A percentile compares a stretch with the other conserved stretches of the same genome.
phyloP scores from a whole-genome alignment of 2,329 filamentous ascomycete genomes.

The Xylariaceae sp. region DNA sequence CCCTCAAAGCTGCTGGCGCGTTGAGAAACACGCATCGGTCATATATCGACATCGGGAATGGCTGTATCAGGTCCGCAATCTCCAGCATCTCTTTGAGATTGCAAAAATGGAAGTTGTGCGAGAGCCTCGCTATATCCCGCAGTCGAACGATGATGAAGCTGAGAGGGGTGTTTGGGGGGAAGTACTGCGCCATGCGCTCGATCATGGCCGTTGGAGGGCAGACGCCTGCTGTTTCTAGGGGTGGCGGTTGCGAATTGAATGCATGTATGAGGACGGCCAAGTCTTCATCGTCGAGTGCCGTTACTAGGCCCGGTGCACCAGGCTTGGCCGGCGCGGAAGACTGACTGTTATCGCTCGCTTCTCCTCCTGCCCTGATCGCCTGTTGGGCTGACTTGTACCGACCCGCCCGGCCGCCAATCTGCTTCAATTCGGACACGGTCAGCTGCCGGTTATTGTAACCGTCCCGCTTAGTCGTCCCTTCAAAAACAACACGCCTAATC shows the following conservation, averaged over 20 bases:
- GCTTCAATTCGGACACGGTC: conserved; percentile 75
- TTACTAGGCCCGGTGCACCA: conserved; percentile 61
- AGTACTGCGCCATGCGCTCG: conserved; percentile 70
- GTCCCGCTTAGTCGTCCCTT: conserved; percentile 68
- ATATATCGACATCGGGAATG: conserved; percentile 60
- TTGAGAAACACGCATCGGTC: conserved; percentile 74
- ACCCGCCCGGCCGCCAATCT: conserved; percentile 89
- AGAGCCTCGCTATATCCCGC: conserved; percentile 60
- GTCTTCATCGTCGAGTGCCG: conserved; percentile 68
- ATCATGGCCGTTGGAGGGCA: conserved; percentile 66
- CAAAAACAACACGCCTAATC: conserved; percentile 87
- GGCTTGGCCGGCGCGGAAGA: no score
- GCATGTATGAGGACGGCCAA: conserved; percentile 55
- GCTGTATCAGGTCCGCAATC: conserved; percentile 70
- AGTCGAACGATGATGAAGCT: conserved; percentile 76
- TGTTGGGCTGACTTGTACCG: conserved; percentile 71
- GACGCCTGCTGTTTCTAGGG: conserved; percentile 67
- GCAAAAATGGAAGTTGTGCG: conserved; percentile 66
- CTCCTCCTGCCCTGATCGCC: conserved; percentile 34
- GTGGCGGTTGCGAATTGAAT: conserved; percentile 58
- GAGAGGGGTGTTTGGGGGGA: conserved; percentile 74
- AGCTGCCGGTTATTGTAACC: conserved; percentile 54
- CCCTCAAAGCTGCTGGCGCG: conserved; percentile 58
- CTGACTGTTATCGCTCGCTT: no score
- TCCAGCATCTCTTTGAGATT: conserved; percentile 55